Evolutionary conservation across 768 basidiomycete genomes (phyloP).

Genomic region (Amylocystis lapponica): DNA sequence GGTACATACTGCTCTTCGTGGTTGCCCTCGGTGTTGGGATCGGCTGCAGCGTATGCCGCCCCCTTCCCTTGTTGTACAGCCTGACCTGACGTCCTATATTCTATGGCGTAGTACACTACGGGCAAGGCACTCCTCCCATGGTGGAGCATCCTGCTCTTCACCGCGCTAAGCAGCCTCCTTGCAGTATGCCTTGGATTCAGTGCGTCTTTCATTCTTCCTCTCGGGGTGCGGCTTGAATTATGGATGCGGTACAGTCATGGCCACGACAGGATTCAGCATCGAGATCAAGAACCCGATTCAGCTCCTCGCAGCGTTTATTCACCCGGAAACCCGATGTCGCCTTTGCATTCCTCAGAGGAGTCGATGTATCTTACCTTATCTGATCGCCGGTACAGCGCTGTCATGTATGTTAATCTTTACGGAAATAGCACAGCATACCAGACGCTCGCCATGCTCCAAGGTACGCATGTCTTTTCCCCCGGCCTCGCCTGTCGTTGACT

Average conservation of each 20-base stretch:
- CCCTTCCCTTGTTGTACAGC: neutral
- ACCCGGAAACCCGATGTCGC: constrained; percentile 40
- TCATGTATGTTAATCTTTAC: constrained; percentile 53
- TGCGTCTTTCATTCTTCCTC: constrained; percentile 33
- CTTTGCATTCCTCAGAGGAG: neutral
- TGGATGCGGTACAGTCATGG: constrained; percentile 34
- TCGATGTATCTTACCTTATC: neutral
- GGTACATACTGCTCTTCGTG: constrained; percentile 40
- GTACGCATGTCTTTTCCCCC: constrained; percentile 14
- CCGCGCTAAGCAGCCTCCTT: constrained; percentile 36
- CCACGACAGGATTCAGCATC: constrained; percentile 40
- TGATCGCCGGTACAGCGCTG: constrained; percentile 27
- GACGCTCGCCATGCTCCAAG: constrained; percentile 47
- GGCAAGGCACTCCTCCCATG: constrained; percentile 44
- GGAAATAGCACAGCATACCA: constrained; percentile 49
- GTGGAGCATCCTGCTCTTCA: constrained; percentile 49
- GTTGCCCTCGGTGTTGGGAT: constrained; percentile 44
- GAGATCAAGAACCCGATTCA: constrained; percentile 45
- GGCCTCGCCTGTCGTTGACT: neutral
- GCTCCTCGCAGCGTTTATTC: constrained; percentile 45
- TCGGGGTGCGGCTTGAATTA: constrained; percentile 26
- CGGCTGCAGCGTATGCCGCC: constrained; percentile 33
- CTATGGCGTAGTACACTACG: constrained; percentile 20
- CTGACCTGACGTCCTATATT: neutral
- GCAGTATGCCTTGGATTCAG: constrained; percentile 29